These are phyloP conservation scores for Echeveria elegans DNA, from an alignment of 164 flowering plant genomes.

Conservation along the genomic window DNA sequence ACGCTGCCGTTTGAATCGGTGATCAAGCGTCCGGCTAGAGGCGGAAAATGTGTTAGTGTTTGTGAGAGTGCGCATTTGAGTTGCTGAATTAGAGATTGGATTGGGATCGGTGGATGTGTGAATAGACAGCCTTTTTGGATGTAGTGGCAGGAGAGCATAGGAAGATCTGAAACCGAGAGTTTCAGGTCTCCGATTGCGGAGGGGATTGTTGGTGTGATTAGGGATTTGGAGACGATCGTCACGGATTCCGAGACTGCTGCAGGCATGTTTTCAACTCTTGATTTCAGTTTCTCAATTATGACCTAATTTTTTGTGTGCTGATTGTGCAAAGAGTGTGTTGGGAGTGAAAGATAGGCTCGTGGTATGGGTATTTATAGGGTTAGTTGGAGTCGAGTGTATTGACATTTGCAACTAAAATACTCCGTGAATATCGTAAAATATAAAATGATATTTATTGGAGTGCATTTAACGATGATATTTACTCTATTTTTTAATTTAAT, in stretches of 20 bases:
- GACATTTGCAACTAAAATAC: too few species aligned
- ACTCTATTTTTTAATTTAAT: too few species aligned
- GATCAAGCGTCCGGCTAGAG: slow-evolving; percentile 51
- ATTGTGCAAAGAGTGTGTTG: not conserved
- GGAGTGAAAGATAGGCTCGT: not conserved
- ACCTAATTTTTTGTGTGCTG: not conserved
- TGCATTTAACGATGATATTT: too few species aligned
- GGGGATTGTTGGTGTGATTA: not conserved
- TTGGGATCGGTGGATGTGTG: slow-evolving; percentile 22
- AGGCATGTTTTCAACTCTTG: slow-evolving; percentile 1
- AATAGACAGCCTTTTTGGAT: slow-evolving; percentile 52
- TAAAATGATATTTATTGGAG: too few species aligned
- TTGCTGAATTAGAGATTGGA: slow-evolving; percentile 15
- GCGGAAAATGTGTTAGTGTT: slow-evolving; percentile 37
- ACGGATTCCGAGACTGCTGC: not conserved
- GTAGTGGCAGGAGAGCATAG: slow-evolving; percentile 53
- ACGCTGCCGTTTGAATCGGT: slow-evolving; percentile 41
- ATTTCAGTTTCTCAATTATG: not conserved
- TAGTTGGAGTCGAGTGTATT: not conserved
- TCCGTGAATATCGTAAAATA: too few species aligned
- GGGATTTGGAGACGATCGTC: not conserved
- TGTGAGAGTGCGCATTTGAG: slow-evolving; percentile 30
- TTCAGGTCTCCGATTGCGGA: not conserved
- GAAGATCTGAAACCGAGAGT: slow-evolving; percentile 8
- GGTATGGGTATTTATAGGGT: not conserved